Evolutionary conservation across 495 filamentous ascomycete species (phyloP).

Genomic region (Hypoxylon intermedium): DNA sequence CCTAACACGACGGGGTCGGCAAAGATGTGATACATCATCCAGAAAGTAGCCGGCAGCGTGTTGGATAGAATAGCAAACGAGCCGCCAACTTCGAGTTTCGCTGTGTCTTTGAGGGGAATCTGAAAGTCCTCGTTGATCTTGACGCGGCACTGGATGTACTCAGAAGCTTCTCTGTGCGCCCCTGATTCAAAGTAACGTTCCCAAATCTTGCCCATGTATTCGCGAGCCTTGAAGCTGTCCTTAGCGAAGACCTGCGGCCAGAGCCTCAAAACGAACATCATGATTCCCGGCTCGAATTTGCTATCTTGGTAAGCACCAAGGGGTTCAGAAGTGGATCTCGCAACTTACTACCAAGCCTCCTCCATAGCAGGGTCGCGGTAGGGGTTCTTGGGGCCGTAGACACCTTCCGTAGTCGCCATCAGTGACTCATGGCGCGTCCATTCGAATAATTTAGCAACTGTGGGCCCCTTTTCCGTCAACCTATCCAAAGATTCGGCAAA

Average conservation of each 20-base stretch:
- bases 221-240: constrained; percentile 30
- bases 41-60: constrained; percentile 17
- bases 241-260: constrained; percentile 22
- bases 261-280: constrained; percentile 25
- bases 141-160: constrained; percentile 21
- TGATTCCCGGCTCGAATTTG: constrained; percentile 35
- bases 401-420: constrained; percentile 35
- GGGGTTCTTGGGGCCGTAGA: constrained; percentile 44
- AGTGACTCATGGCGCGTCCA: constrained; percentile 43
- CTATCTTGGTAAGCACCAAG: constrained; percentile 10
- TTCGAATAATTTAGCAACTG: constrained; percentile 32
- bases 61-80: constrained; percentile 17
- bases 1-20: constrained; percentile 14
- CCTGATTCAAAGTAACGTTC: constrained; percentile 27
- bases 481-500: constrained; percentile 1
- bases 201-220: constrained; percentile 26
- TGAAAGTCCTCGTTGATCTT: constrained; percentile 19
- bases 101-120: constrained; percentile 12
- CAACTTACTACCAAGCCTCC: constrained; percentile 26
- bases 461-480: neutral
- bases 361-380: constrained; percentile 29
- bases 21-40: constrained; percentile 28
- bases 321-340: constrained; percentile 2
- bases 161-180: constrained; percentile 15
- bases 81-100: constrained; percentile 23